Evolutionary conservation across 148 eudicot genomes (phyloP), one percentile per base, ranked within the genome.

Genomic region (Amaranthus hypochondriacus): DNA sequence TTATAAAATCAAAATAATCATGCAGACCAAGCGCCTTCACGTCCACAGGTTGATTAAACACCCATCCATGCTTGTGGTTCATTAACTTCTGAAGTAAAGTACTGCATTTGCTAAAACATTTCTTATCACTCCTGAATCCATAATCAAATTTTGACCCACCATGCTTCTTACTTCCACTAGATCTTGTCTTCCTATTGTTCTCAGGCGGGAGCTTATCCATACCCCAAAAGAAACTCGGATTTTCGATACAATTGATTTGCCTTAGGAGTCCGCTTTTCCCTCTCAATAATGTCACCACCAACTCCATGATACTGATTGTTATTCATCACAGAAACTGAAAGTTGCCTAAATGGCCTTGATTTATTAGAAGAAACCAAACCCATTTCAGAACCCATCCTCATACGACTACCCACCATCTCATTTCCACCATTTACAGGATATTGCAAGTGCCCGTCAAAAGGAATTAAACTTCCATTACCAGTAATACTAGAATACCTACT

Each of bases 231-330:
- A 21, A 93, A 93, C 69, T 92, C 97, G 0, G 92, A 86, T 77
- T 89, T 90, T 47, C 84, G 80, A 73, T 92, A 93, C 50, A 57
- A 87, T 69, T 85, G 93, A 74, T 95, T 92, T 0, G 89, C 99
- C 86, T 88, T 95, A 0, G 99, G 99, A 51, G 99, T 92, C 77
- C 97, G 82, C 86, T 92, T 95, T 77, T 92, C 93, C 78, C 87
- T 92, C 85, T 92, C 97, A 51, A 81, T 67, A 75, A 80, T 69
- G 66, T 95, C 91, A 73, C 78, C 76, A 3, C 7, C 12, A 18
- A 47, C 56, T 48, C 86, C 88, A 62, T 74, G 82, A 73, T 28
- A 28, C 39, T 77, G 55, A 72, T 21, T 62, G 53, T 72, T 83
- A 71, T 83, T 83, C 84, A 81, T 76, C 56, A 95, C 84, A 43